Evolutionary conservation across 2,329 filamentous ascomycete species (phyloP), one percentile per base, ranked within the genome.

Genomic region (Verticillium zaregamsianum): DNA sequence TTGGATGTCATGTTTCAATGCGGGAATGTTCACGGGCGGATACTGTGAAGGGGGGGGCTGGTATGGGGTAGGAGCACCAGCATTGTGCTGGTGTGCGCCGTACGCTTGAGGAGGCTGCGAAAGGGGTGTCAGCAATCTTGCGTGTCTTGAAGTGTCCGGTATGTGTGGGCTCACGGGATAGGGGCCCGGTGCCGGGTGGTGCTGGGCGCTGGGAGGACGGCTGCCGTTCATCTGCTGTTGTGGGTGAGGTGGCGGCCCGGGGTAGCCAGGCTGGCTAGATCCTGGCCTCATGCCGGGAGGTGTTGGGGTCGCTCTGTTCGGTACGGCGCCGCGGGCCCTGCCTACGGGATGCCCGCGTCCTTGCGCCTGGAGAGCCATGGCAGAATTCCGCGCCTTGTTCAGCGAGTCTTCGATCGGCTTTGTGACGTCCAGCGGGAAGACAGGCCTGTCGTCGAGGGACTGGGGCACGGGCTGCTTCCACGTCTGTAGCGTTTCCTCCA

Each of bases 391-490:
- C 15, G 91, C 92, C 75, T 95, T 97, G 74, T 95, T 92, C 63
- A 99, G 82, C 58, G 94, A 93, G 75, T 92, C 96, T 75, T 99
- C 95, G 68, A 99, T 98, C 54, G 92, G 91, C 59, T 90, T 86
- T 54, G 94, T 96, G 62, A 93, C 86, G 62, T 98, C 93, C 45
- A 87, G 84, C 32, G 92, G 86, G 72, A 99, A 99, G 59, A 99
- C 94, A 8, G 95, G 93, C 65, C 92, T 87, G n/a, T 89, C 89
- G 70, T 97, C 94, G 73, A 96, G 87, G 15, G 95, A 97, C 57
- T 94, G 95, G 2, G 94, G 93, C 15, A 98, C 93, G 2, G 95
- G 92, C 70, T 97, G 92, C 76, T 97, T 98, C 95, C 95, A 99
- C 1, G 95, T 99, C 76, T 91, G 93, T 68, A 99, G 82, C 90